Percentiles rank a stretch among this genome's conserved stretches.
Conservation (phyloP, 495 filamentous ascomycete genomes). For the Penicillium maclennaniae region DNA sequence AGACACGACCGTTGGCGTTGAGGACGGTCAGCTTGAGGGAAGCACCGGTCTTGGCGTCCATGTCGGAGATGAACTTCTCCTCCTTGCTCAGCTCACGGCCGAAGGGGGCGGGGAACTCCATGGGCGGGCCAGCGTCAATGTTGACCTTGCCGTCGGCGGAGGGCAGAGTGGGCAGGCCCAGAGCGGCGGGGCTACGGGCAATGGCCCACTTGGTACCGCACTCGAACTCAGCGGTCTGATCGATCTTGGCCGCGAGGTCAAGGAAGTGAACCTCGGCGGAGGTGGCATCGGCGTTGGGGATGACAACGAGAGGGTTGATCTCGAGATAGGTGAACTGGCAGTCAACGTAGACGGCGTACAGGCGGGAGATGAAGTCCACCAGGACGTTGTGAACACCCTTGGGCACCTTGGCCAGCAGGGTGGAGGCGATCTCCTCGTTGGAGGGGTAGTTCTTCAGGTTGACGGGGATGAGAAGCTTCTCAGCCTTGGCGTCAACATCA, state of each 20-base stretch:
- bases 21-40: constrained; percentile 97
- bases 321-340: constrained; percentile 99
- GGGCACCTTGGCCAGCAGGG: constrained; percentile 88
- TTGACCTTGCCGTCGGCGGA: constrained; percentile 69
- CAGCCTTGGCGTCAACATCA: constrained; percentile 97
- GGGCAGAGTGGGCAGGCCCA: constrained; percentile 64
- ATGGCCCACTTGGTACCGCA: constrained; percentile 98
- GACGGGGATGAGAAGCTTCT: constrained; percentile 97
- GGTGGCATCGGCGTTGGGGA: constrained; percentile 87
- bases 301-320: constrained; percentile 98
- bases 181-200: constrained; percentile 79
- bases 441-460: constrained; percentile 93
- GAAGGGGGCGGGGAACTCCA: constrained; percentile 98
- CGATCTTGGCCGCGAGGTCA: constrained; percentile 96
- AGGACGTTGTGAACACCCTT: constrained; percentile 95
- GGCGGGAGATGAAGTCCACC: constrained; percentile 91
- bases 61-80: constrained; percentile 96
- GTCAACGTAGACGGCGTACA: constrained; percentile 98
- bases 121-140: constrained; percentile 94
- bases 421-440: constrained; percentile 83
- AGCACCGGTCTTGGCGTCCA: constrained; percentile 98
- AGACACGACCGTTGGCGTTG: constrained; percentile 86
- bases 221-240: constrained; percentile 99
- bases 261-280: constrained; percentile 97
- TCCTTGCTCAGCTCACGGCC: constrained; percentile 97